Evolutionary conservation across 2,329 filamentous ascomycete species (phyloP).

Genomic region (Phialophora chinensis): DNA sequence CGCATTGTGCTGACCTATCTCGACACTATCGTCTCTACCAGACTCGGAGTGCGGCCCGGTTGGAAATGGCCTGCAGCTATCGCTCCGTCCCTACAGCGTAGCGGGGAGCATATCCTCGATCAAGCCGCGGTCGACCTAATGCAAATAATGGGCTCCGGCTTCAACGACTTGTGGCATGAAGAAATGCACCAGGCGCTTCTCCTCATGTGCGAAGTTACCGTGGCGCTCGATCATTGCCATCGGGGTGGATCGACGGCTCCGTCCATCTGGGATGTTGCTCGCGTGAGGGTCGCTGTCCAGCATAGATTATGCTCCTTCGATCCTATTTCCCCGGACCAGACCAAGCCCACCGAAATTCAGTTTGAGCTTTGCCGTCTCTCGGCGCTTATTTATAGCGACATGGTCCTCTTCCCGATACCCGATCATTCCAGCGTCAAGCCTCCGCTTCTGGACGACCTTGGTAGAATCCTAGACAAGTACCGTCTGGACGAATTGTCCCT

Average conservation of each 20-base stretch:
- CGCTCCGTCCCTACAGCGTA: slow-evolving; percentile 7
- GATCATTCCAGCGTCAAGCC: neutral
- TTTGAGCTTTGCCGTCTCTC: slow-evolving; percentile 5
- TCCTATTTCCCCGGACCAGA: neutral
- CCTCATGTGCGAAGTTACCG: slow-evolving; percentile 8
- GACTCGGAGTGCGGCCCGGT: neutral
- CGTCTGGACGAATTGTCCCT: no score
- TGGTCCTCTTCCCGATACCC: slow-evolving; percentile 9
- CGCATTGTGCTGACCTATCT: slow-evolving; percentile 6
- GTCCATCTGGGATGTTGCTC: slow-evolving; percentile 1
- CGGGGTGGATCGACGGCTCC: slow-evolving; percentile 4
- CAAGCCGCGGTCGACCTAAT: neutral
- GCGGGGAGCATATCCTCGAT: slow-evolving; percentile 6
- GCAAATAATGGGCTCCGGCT: slow-evolving; percentile 4
- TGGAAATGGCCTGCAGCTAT: slow-evolving; percentile 9
- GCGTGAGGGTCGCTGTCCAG: slow-evolving; percentile 7
- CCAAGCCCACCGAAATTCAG: neutral
- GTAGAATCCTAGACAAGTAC: slow-evolving; percentile 1
- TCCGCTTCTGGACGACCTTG: slow-evolving; percentile 1
- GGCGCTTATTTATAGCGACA: slow-evolving; percentile 4
- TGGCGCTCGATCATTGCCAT: slow-evolving; percentile 12
- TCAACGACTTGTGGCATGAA: slow-evolving; percentile 2
- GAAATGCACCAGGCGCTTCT: slow-evolving; percentile 5
- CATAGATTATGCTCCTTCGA: slow-evolving; percentile 7
- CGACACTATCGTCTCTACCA: slow-evolving; percentile 8